phyloP scores from a whole-genome alignment of 1,139 yeast species.

The Taiozyma sp. region DNA sequence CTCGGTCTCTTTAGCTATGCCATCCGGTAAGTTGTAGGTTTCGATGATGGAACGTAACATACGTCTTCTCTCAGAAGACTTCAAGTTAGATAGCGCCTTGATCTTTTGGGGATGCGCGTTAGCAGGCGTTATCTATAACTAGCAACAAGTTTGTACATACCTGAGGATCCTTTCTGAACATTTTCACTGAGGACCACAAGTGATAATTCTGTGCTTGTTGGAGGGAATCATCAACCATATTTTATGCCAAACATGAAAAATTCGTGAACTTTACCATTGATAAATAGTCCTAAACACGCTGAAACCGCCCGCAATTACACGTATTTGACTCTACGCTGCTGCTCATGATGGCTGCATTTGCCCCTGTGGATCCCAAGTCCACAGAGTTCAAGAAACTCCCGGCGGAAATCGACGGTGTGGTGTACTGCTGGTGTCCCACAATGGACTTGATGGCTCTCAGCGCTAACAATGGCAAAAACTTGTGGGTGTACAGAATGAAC shows the following conservation, averaged over 20 bases:
- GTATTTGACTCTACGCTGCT: neutral
- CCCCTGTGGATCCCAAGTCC: neutral
- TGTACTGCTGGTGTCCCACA: constrained; percentile 45
- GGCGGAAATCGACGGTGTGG: constrained; percentile 9
- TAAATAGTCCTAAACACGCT: neutral
- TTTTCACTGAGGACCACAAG: constrained; percentile 19
- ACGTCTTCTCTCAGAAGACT: constrained; percentile 75
- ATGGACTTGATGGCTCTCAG: constrained; percentile 49
- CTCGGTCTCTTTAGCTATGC: constrained; percentile 42
- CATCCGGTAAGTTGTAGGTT: constrained; percentile 40
- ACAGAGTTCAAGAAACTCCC: constrained; percentile 3
- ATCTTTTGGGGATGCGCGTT: constrained; percentile 32
- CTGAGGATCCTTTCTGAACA: constrained; percentile 63
- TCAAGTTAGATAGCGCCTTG: constrained; percentile 74
- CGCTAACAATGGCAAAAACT: constrained; percentile 34
- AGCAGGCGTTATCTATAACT: neutral
- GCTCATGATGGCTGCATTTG: neutral
- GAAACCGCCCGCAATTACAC: neutral
- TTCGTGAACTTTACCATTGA: neutral
- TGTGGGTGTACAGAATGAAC: constrained; percentile 49
- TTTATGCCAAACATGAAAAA: neutral
- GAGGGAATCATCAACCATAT: neutral
- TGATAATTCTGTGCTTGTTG: neutral
- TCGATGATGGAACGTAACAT: constrained; percentile 45
- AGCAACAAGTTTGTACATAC: constrained; percentile 19